Conservation (phyloP, 805 yeast species). For the Candida ortonii region DNA sequence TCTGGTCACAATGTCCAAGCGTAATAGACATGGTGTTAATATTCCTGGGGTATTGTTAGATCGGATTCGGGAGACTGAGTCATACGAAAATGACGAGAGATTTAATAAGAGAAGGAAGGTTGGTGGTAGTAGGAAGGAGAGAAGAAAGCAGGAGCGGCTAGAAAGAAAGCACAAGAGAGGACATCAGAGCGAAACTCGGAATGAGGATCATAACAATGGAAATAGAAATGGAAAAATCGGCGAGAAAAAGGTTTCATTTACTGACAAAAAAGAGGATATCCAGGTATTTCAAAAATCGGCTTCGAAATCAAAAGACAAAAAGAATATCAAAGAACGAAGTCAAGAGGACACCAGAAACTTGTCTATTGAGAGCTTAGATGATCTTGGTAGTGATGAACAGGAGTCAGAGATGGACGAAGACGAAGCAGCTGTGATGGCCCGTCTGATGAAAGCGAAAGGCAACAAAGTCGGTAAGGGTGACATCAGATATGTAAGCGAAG, state of each 20-base stretch:
- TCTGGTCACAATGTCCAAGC: slow-evolving; percentile 17
- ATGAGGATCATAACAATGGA: slow-evolving; percentile 1
- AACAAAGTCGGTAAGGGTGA: slow-evolving; percentile 24
- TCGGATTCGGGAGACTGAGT: slow-evolving; percentile 36
- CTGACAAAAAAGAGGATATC: no score
- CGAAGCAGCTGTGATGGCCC: slow-evolving; percentile 26
- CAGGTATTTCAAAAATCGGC: no score
- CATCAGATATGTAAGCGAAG: slow-evolving; percentile 32
- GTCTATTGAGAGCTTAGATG: no score
- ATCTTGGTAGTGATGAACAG: no score
- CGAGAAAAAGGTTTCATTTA: no score
- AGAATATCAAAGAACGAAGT: neutral
- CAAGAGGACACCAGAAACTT: neutral
- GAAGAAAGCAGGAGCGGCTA: slow-evolving; percentile 36
- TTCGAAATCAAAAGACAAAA: no score
- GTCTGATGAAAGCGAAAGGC: slow-evolving; percentile 26
- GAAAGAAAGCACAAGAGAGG: slow-evolving; percentile 30
- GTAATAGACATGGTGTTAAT: slow-evolving; percentile 34
- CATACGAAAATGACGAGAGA: slow-evolving; percentile 34
- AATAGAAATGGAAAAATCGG: slow-evolving; percentile 1
- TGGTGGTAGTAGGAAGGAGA: slow-evolving; percentile 35
- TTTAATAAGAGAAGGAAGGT: slow-evolving; percentile 28
- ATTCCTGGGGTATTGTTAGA: slow-evolving; percentile 44
- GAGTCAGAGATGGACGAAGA: no score
- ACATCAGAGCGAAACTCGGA: slow-evolving; percentile 10